A percentile compares a stretch with the other conserved stretches of the same genome.
phyloP scores from a whole-genome alignment of 805 yeast species.

The Metschnikowia anglica region DNA sequence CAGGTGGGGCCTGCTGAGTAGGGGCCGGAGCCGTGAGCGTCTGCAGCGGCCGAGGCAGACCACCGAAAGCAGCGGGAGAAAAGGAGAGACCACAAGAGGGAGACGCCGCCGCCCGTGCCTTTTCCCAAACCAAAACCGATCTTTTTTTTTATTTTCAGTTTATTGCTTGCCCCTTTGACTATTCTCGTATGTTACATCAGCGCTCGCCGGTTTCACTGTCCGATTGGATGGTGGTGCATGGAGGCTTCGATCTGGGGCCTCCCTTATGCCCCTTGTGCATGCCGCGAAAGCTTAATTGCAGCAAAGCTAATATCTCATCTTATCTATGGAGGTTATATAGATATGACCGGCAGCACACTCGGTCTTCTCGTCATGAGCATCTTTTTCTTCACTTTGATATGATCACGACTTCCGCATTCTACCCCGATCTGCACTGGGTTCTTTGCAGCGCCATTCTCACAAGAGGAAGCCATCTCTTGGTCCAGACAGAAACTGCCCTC shows the following conservation, averaged over 20 bases:
- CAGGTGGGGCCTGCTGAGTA: too few species aligned
- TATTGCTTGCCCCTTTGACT: too few species aligned
- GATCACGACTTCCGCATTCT: not conserved
- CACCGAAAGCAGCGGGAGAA: too few species aligned
- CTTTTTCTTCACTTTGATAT: not conserved
- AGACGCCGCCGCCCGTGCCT: too few species aligned
- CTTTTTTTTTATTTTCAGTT: too few species aligned
- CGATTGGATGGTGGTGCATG: slow-evolving; percentile 2
- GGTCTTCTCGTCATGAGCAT: not conserved
- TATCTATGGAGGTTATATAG: not conserved
- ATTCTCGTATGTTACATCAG: too few species aligned
- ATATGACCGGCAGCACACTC: not conserved
- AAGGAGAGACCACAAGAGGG: too few species aligned
- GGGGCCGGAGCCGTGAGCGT: too few species aligned
- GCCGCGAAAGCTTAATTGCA: not conserved
- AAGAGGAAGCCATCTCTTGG: not conserved
- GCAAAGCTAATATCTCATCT: not conserved
- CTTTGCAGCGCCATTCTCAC: not conserved
- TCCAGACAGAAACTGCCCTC: slow-evolving; percentile 3
- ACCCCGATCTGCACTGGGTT: not conserved
- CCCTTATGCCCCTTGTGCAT: slow-evolving; percentile 1
- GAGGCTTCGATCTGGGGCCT: not conserved
- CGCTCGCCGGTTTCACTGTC: too few species aligned
- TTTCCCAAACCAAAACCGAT: too few species aligned
- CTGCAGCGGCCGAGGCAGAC: too few species aligned